These are phyloP conservation scores for Daedalea quercina DNA, from an alignment of 768 basidiomycete species.

Conservation along the genomic window DNA sequence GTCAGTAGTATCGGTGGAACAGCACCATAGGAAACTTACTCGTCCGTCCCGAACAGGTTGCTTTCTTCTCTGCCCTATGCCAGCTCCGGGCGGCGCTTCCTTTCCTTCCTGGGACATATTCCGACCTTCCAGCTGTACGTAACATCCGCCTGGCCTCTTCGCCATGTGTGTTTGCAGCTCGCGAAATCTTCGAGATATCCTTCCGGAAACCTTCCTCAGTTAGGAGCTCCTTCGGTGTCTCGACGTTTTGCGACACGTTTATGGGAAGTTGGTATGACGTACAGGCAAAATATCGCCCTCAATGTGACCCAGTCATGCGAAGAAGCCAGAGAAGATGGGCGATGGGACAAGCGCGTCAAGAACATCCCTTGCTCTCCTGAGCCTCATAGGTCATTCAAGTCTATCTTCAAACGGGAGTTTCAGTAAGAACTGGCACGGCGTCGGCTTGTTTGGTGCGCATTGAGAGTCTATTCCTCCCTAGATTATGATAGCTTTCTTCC, in stretches of 20 bases:
- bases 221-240: conserved; percentile 14
- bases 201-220: conserved; percentile 18
- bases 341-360: conserved; percentile 21
- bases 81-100: conserved; percentile 50
- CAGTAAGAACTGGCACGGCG: too few relatives aligned
- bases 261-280: conserved; percentile 28
- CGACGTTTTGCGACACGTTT: conserved; percentile 15
- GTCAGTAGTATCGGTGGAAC: not conserved
- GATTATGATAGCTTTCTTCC: too few relatives aligned
- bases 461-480: too few relatives aligned
- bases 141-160: conserved; percentile 20
- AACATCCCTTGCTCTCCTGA: too few relatives aligned
- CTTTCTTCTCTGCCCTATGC: conserved; percentile 57
- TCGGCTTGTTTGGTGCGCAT: too few relatives aligned
- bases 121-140: conserved; percentile 36
- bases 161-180: conserved; percentile 16
- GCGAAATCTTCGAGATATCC: conserved; percentile 15
- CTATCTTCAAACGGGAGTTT: too few relatives aligned
- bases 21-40: conserved; percentile 5
- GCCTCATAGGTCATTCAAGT: too few relatives aligned
- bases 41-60: conserved; percentile 52
- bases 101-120: conserved; percentile 40
- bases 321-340: conserved; percentile 54
- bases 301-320: conserved; percentile 55
- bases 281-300: conserved; percentile 39